Evolutionary conservation across 306 rosid species (phyloP).

Genomic region (Mimosa bimucronata): DNA sequence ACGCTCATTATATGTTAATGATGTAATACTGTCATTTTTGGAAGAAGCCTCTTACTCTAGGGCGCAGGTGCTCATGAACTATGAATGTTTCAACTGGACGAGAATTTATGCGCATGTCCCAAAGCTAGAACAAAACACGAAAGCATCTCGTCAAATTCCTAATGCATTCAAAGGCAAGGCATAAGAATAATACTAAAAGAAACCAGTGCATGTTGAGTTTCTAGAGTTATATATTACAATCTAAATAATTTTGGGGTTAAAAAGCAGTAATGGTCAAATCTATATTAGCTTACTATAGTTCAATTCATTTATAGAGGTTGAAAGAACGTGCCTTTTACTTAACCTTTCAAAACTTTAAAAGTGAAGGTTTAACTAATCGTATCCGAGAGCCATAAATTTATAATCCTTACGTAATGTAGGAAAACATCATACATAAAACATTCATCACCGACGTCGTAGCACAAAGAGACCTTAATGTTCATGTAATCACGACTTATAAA

Average conservation of each 20-base stretch:
- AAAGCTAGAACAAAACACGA: slow-evolving; percentile 51
- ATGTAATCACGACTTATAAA: slow-evolving; percentile 73
- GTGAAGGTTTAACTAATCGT: background rate
- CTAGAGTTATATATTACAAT: background rate
- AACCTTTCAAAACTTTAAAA: background rate
- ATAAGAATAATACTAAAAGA: background rate
- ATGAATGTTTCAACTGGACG: slow-evolving; percentile 59
- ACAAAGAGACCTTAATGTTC: slow-evolving; percentile 62
- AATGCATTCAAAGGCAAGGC: background rate
- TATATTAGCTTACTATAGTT: too few relatives aligned
- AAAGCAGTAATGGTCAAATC: background rate
- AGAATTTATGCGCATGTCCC: slow-evolving; percentile 77
- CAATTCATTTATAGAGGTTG: too few relatives aligned
- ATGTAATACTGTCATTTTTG: too few relatives aligned
- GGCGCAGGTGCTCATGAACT: slow-evolving; percentile 71
- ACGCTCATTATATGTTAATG: background rate
- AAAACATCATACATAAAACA: background rate
- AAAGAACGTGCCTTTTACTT: too few relatives aligned
- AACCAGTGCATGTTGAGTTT: background rate
- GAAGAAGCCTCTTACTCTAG: slow-evolving; percentile 47
- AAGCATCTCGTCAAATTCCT: background rate
- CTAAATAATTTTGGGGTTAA: background rate
- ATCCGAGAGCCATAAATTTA: background rate
- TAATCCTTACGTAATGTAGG: background rate
- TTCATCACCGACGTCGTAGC: background rate